Base-by-base conservation (phyloP, 179 eudicot genomes). In the Silene coronaria region DNA sequence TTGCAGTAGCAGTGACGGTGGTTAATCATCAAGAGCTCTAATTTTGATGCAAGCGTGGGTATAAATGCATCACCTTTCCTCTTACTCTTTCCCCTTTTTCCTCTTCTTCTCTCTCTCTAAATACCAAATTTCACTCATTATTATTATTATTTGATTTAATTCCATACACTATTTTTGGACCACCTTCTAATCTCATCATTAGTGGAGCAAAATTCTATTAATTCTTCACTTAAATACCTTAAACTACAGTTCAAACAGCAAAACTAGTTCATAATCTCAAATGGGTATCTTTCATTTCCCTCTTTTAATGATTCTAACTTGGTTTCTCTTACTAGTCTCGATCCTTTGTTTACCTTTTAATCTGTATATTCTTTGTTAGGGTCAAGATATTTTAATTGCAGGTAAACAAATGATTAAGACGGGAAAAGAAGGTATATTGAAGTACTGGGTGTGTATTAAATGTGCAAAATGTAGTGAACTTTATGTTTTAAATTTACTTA, bases 21-120 rank as follows among this genome's bases (percentile, higher is more conserved):
- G 89, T 88, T 92, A 89, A 92, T 87, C 91, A 92, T 92, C 93
- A 85, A 90, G 82, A 80, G 92, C 97, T 86, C 94, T 82, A 70
- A 77, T 82, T 87, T 87, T 86, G 8, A 88, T 85, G 91, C 87
- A 88, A 83, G 91, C 93, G 92, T 90, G 93, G 85, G 90, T 84
- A 87, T 89, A 89, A 84, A 89, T 86, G 85, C 90, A 87, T 84
- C 82, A 75, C 85, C 87, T 85, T 83, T 87, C 75, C 80, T 74
- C 70, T 71, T 68, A 64, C 71, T 77, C 79, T 71, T 77, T 63
- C 63, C 81, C 45, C 76, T 79, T 73, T 78, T 71, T 74, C 76
- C 55, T 46, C 26, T 51, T 53, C 57, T 27, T 30, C 72, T 57
- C 69, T 66, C 59, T 67, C 67, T 58, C 60, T 62, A 30, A 19